Conservation (phyloP, 164 flowering plant genomes). For the Piper betle region DNA sequence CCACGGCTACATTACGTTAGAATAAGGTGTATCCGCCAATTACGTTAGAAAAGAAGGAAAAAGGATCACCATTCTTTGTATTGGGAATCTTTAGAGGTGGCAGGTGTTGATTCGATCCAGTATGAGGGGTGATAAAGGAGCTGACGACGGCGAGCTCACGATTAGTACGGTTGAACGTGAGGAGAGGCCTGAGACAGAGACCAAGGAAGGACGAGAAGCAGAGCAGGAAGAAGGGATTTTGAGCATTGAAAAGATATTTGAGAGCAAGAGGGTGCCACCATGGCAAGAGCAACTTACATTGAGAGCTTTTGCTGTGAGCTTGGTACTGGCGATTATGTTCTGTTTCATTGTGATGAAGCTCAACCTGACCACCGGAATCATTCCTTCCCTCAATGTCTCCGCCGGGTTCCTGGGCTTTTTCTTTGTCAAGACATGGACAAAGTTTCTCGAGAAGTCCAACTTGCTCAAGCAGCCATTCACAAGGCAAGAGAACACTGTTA, state of each 20-base stretch:
- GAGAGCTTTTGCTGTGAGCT: conserved; percentile 34
- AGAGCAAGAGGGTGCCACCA: conserved; percentile 20
- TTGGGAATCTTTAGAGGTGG: not conserved
- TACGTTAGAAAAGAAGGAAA: too few relatives aligned
- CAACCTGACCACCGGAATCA: conserved; percentile 39
- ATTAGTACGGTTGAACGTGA: not conserved
- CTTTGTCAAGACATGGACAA: conserved; percentile 34
- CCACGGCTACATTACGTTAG: too few relatives aligned
- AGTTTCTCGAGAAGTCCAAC: conserved; percentile 15
- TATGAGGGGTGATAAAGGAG: not conserved
- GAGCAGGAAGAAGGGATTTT: conserved; percentile 2
- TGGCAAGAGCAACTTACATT: conserved; percentile 46
- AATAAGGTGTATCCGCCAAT: too few relatives aligned
- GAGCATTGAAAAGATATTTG: conserved; percentile 24
- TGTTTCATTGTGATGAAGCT: conserved; percentile 35
- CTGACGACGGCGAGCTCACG: not conserved
- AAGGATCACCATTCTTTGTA: too few relatives aligned
- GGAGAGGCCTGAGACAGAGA: not conserved
- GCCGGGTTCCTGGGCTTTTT: conserved; percentile 48
- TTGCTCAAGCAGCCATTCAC: conserved; percentile 13
- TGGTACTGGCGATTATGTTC: conserved; percentile 32
- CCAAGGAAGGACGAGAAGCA: conserved; percentile 1
- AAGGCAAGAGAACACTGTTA: conserved; percentile 15
- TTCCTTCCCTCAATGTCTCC: conserved; percentile 51
- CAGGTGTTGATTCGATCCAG: not conserved